These are phyloP conservation scores for Leccinum broughii DNA, from an alignment of 768 basidiomycete species.

Conservation along the genomic window DNA sequence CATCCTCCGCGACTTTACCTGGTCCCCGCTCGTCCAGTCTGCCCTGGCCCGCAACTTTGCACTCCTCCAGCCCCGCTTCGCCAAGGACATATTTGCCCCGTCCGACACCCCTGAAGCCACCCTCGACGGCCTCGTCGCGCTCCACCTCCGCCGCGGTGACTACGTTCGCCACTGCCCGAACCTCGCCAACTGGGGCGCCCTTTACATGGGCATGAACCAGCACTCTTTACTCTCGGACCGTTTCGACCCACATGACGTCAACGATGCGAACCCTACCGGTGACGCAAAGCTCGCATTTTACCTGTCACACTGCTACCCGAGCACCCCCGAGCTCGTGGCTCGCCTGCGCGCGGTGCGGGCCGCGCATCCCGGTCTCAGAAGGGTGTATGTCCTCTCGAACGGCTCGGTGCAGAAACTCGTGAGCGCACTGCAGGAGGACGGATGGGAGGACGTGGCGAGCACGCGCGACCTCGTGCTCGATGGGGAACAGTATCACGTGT, in stretches of 20 bases:
- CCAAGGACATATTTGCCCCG: conserved; percentile 20
- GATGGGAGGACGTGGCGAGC: conserved; percentile 50
- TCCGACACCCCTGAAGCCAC: conserved; percentile 21
- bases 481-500: conserved; percentile 46
- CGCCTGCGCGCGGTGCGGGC: conserved; percentile 37
- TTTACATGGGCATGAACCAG: conserved; percentile 53
- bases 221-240: conserved; percentile 41
- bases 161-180: conserved; percentile 58
- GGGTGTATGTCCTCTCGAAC: conserved; percentile 55
- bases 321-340: conserved; percentile 41
- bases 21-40: conserved; percentile 52
- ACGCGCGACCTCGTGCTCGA: conserved; percentile 45
- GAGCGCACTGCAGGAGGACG: conserved; percentile 41
- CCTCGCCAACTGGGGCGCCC: conserved; percentile 43
- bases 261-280: not conserved
- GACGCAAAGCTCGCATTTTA: conserved; percentile 9
- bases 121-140: conserved; percentile 48
- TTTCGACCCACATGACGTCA: conserved; percentile 35
- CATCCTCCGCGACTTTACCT: conserved; percentile 48
- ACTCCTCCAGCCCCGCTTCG: conserved; percentile 38
- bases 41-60: conserved; percentile 52
- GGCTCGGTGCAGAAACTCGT: conserved; percentile 46
- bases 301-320: conserved; percentile 15
- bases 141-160: conserved; percentile 61
- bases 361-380: conserved; percentile 29